Evolutionary conservation across 345 rosid species (phyloP).

Genomic region (Melaleuca quinquenervia): DNA sequence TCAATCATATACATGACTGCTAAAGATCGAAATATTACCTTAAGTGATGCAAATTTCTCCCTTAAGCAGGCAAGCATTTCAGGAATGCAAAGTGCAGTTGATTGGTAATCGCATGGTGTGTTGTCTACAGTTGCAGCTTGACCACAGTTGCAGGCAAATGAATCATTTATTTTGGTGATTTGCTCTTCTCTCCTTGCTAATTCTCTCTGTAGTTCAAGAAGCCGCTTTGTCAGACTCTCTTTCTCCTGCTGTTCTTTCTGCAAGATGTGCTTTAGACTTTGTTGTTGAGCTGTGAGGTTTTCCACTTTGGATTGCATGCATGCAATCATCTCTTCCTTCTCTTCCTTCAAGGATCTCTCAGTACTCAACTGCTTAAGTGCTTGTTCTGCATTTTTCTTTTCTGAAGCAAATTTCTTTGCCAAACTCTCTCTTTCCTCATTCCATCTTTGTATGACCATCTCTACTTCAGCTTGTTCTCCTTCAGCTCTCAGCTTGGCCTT

Average conservation of each 20-base stretch:
- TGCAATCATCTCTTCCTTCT: conserved; percentile 35
- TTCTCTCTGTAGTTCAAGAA: conserved; percentile 33
- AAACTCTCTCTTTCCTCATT: conserved; percentile 39
- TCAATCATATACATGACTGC: neutral
- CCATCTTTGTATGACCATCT: conserved; percentile 36
- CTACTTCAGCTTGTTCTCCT: conserved; percentile 19
- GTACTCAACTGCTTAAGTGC: conserved; percentile 30
- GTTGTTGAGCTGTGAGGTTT: conserved; percentile 30
- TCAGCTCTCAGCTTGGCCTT: conserved; percentile 9
- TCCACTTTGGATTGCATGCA: conserved; percentile 41
- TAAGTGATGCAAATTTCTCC: conserved; percentile 4
- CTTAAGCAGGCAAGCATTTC: conserved; percentile 2
- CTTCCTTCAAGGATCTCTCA: conserved; percentile 37
- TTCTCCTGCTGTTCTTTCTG: conserved; percentile 54
- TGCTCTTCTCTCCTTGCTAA: conserved; percentile 44
- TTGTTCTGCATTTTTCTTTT: conserved; percentile 43
- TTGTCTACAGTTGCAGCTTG: neutral
- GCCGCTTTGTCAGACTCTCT: conserved; percentile 40
- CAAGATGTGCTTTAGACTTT: conserved; percentile 32
- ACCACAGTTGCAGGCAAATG: neutral
- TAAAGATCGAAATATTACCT: conserved; percentile 9
- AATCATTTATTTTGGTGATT: conserved; percentile 1
- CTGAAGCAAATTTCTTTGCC: conserved; percentile 27
- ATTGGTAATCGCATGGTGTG: neutral
- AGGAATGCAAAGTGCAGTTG: neutral